Conservation (phyloP, 805 yeast species). For the Yarrowia deformans region DNA sequence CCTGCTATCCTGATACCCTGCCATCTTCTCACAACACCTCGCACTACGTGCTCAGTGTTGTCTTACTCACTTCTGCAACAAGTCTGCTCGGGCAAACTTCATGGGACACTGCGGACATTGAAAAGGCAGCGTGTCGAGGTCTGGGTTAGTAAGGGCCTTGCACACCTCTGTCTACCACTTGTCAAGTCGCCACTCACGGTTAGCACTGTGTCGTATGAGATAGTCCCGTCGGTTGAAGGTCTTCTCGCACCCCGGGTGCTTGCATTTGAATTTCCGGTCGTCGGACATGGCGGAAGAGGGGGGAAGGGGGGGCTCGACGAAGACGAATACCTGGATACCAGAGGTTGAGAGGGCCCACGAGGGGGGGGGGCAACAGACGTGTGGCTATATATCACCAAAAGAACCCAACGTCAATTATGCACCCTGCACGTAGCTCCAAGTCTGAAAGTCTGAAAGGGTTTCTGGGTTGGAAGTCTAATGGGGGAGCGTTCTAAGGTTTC, state of each 20-base stretch:
- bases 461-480: conserved; percentile 19
- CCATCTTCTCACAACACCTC: background rate
- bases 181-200: conserved; percentile 38
- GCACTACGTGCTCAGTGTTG: background rate
- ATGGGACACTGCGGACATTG: conserved; percentile 42
- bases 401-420: conserved; percentile 33
- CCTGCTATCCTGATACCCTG: too few relatives aligned
- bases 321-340: background rate
- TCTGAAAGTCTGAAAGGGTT: conserved; percentile 25
- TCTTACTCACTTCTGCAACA: conserved; percentile 34
- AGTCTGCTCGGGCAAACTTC: conserved; percentile 39
- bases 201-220: conserved; percentile 48
- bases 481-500: background rate
- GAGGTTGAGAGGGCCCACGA: background rate
- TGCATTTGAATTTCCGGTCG: conserved; percentile 48
- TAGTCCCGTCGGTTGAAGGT: conserved; percentile 50
- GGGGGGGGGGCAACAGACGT: conserved; percentile 1
- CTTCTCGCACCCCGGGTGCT: conserved; percentile 49
- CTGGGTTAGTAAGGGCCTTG: conserved; percentile 38
- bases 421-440: conserved; percentile 37
- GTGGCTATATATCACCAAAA: conserved; percentile 35
- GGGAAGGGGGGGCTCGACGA: background rate
- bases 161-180: background rate
- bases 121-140: conserved; percentile 42
- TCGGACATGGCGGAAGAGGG: conserved; percentile 25